Evolutionary conservation across 805 yeast species (phyloP).

Genomic region (Hyphopichia homilentoma): DNA sequence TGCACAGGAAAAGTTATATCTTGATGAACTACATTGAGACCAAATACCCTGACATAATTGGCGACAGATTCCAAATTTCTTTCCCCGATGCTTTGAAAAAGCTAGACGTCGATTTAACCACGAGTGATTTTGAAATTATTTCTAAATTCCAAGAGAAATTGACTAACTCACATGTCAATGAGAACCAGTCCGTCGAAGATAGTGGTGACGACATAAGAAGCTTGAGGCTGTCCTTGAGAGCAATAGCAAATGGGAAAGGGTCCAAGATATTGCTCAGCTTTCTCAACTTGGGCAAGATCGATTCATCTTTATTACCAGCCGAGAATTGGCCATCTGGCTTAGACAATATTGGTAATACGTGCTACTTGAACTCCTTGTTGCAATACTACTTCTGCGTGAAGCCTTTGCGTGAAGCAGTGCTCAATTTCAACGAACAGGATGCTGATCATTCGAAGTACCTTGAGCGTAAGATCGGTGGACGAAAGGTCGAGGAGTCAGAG

Average conservation of each 20-base stretch:
- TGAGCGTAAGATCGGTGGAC: slow-evolving; percentile 79
- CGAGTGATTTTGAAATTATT: slow-evolving; percentile 56
- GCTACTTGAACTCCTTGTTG: slow-evolving; percentile 84
- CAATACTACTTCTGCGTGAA: slow-evolving; percentile 86
- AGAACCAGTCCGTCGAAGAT: neutral
- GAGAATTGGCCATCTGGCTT: slow-evolving; percentile 87
- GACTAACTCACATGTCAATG: slow-evolving; percentile 4
- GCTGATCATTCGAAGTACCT: slow-evolving; percentile 19
- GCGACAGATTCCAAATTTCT: slow-evolving; percentile 5
- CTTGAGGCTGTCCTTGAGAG: slow-evolving; percentile 54
- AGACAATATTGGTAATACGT: slow-evolving; percentile 93
- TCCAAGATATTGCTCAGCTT: slow-evolving; percentile 56
- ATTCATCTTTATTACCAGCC: slow-evolving; percentile 52
- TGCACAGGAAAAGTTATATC: slow-evolving; percentile 52
- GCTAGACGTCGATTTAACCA: slow-evolving; percentile 47
- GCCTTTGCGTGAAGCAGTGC: slow-evolving; percentile 68
- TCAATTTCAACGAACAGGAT: slow-evolving; percentile 46
- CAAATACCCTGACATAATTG: slow-evolving; percentile 28
- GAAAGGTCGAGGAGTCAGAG: slow-evolving; percentile 75
- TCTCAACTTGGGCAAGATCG: slow-evolving; percentile 59
- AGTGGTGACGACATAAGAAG: slow-evolving; percentile 40
- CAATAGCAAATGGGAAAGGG: slow-evolving; percentile 50
- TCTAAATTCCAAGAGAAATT: slow-evolving; percentile 45
- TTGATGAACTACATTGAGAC: slow-evolving; percentile 52
- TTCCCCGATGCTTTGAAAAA: slow-evolving; percentile 38